Percentiles rank a stretch among this genome's conserved stretches.
Conservation (phyloP, 768 basidiomycete genomes). For the Termitomyces sp. region DNA sequence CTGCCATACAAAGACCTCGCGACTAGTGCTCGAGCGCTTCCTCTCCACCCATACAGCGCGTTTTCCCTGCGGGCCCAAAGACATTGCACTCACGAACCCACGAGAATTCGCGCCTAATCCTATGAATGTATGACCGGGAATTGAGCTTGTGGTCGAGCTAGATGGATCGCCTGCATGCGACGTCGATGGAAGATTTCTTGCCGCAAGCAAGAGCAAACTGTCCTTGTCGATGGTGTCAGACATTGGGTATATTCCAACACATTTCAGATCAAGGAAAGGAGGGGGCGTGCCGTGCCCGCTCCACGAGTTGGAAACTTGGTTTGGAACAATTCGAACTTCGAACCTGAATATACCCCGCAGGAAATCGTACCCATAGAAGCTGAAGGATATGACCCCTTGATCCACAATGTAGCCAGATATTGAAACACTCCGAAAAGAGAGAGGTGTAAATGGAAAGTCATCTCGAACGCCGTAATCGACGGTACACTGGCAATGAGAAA, state of each 20-base stretch:
- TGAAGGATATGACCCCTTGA: conserved; percentile 17
- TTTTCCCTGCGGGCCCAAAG: conserved; percentile 40
- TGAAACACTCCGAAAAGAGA: conserved; percentile 39
- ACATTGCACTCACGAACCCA: conserved; percentile 46
- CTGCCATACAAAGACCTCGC: conserved; percentile 41
- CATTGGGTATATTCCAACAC: conserved; percentile 40
- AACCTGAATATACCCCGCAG: conserved; percentile 49
- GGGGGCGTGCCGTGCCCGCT: neutral
- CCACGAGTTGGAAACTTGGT: neutral
- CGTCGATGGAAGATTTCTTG: neutral
- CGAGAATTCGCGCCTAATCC: conserved; percentile 18
- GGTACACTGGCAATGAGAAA: neutral
- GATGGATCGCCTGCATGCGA: neutral
- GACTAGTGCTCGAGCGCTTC: conserved; percentile 30
- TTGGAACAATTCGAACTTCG: conserved; percentile 23
- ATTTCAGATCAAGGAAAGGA: conserved; percentile 31
- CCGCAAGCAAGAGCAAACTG: conserved; percentile 6
- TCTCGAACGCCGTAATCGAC: neutral
- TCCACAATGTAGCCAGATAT: conserved; percentile 25
- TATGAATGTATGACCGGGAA: neutral
- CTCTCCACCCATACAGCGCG: conserved; percentile 56
- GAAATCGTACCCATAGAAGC: conserved; percentile 39
- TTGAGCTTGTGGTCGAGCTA: neutral
- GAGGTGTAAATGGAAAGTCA: conserved; percentile 13
- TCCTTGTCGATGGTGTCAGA: conserved; percentile 16